Conservation (phyloP, 768 basidiomycete genomes). For the Mycena amicta region DNA sequence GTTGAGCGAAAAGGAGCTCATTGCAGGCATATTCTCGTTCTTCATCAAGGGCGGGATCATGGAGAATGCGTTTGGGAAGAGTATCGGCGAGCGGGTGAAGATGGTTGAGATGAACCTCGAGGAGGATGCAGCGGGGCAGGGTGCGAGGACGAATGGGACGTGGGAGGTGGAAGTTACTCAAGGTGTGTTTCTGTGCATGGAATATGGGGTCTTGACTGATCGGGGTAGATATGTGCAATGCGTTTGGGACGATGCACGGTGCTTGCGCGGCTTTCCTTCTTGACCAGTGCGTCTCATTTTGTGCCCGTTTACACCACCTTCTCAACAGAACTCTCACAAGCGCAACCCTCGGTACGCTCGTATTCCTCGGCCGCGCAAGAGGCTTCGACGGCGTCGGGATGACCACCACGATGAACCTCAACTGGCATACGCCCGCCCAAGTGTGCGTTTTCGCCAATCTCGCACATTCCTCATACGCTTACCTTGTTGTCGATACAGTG, state of each 20-base stretch:
- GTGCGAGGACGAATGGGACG: neutral
- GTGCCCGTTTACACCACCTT: neutral
- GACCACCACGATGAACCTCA: constrained; percentile 53
- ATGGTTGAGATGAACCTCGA: neutral
- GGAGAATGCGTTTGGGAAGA: neutral
- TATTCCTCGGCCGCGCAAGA: constrained; percentile 37
- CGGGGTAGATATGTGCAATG: constrained; percentile 65
- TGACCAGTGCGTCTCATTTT: constrained; percentile 45
- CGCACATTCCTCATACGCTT: neutral
- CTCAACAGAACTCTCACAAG: neutral
- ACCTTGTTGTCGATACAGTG: neutral
- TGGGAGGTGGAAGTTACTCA: neutral
- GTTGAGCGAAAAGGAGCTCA: neutral
- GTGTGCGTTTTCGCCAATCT: constrained; percentile 30
- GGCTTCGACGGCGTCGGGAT: constrained; percentile 48
- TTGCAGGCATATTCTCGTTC: neutral
- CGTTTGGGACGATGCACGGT: constrained; percentile 52
- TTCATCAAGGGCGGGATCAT: neutral
- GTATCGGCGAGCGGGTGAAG: neutral
- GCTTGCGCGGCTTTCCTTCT: constrained; percentile 59
- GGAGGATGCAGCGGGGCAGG: neutral
- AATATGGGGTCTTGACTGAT: too few species aligned
- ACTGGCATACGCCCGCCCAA: constrained; percentile 48
- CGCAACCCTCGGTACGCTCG: neutral
- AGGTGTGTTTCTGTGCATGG: neutral